phyloP scores from a whole-genome alignment of 768 basidiomycete genomes.

The Mycena indigotica region DNA sequence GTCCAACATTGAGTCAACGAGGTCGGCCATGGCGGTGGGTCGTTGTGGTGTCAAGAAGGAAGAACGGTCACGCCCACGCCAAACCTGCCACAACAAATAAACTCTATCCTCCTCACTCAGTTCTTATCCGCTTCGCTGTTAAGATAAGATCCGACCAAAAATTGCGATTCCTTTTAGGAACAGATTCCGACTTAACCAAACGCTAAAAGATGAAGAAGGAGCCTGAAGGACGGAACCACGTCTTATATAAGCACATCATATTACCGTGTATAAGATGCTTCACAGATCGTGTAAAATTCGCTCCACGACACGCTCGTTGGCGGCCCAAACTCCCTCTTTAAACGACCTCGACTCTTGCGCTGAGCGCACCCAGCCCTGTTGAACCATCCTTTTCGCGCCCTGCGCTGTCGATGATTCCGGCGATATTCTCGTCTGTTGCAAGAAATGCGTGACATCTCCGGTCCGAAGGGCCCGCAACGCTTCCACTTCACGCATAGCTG shows the following conservation, averaged over 20 bases:
- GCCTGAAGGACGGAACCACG: too few relatives aligned
- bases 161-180: too few relatives aligned
- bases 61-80: not conserved
- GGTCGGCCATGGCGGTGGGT: conserved; percentile 61
- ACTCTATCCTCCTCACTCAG: too few relatives aligned
- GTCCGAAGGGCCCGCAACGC: conserved; percentile 41
- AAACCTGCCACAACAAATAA: not conserved
- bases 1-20: conserved; percentile 92
- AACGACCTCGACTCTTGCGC: conserved; percentile 29
- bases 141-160: too few relatives aligned
- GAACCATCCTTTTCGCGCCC: conserved; percentile 33
- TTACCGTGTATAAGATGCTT: not conserved
- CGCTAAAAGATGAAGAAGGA: too few relatives aligned
- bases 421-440: conserved; percentile 17
- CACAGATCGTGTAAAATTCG: conserved; percentile 34
- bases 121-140: too few relatives aligned
- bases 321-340: conserved; percentile 34
- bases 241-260: not conserved
- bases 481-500: conserved; percentile 42
- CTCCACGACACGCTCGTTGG: conserved; percentile 33
- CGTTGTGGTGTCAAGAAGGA: not conserved
- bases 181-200: too few relatives aligned
- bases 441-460: conserved; percentile 30
- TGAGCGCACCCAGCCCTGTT: conserved; percentile 33
- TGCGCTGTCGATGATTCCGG: conserved; percentile 19